phyloP scores from a whole-genome alignment of 2,329 filamentous ascomycete genomes.

The Alternaria sp. region DNA sequence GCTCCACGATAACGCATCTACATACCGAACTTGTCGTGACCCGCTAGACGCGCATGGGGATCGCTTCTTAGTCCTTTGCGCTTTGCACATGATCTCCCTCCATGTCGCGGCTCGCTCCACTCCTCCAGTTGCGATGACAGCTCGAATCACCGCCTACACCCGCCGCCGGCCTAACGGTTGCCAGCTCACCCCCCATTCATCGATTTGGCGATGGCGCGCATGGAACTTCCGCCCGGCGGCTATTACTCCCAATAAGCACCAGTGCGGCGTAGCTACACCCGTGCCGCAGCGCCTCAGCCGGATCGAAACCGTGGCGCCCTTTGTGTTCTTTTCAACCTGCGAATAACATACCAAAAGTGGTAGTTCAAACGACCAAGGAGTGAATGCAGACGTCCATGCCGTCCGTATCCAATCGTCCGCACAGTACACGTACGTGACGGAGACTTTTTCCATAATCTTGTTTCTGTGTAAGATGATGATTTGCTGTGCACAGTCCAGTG shows the following conservation, averaged over 20 bases:
- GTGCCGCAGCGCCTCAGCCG: slow-evolving; percentile 25
- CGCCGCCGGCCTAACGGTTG: not conserved
- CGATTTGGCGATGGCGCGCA: slow-evolving; percentile 8
- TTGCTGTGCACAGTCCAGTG: slow-evolving; percentile 11
- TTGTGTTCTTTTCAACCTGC: slow-evolving; percentile 3
- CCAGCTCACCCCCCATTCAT: slow-evolving; percentile 9
- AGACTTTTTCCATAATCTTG: not conserved
- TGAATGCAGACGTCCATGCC: not conserved
- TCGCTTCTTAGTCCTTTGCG: not conserved
- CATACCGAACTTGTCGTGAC: not conserved
- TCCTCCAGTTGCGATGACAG: slow-evolving; percentile 3
- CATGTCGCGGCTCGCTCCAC: not conserved
- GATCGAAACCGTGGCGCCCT: slow-evolving; percentile 9
- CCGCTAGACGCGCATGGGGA: not conserved
- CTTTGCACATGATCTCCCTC: slow-evolving; percentile 2
- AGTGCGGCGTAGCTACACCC: slow-evolving; percentile 15
- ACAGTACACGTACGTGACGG: not conserved
- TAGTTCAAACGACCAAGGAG: not conserved
- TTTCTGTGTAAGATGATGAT: not conserved
- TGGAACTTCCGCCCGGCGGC: slow-evolving; percentile 22
- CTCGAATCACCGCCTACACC: slow-evolving; percentile 2
- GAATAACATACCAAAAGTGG: slow-evolving; percentile 5
- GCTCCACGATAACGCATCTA: slow-evolving; percentile 5
- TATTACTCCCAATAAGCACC: slow-evolving; percentile 25
- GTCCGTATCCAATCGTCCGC: not conserved